These are phyloP conservation scores for Paecilomyces fulvus DNA, from an alignment of 2,329 filamentous ascomycete species.

Conservation along the genomic window DNA sequence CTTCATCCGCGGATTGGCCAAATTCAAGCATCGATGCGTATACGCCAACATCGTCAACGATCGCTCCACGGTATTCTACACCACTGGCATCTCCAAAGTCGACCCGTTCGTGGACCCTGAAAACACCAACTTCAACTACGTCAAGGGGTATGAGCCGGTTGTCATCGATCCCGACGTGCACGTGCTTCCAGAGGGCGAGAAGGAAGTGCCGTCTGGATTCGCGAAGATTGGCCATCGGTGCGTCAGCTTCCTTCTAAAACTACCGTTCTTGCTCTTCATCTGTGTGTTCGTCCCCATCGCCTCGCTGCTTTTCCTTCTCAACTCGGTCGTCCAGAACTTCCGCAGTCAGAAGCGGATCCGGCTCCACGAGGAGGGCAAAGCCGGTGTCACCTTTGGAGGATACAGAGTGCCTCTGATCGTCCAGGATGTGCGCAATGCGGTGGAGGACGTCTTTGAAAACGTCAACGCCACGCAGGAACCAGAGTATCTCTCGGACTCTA, in stretches of 20 bases:
- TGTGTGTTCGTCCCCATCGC: conserved; percentile 66
- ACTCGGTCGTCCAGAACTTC: conserved; percentile 67
- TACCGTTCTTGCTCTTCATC: conserved; percentile 59
- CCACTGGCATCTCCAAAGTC: conserved; percentile 64
- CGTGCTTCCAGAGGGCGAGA: conserved; percentile 19
- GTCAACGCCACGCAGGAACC: conserved; percentile 60
- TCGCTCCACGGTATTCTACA: conserved; percentile 72
- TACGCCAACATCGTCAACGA: conserved; percentile 89
- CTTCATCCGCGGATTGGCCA: conserved; percentile 69
- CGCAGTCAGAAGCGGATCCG: conserved; percentile 66
- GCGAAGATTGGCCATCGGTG: conserved; percentile 25
- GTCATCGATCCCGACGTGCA: conserved; percentile 53
- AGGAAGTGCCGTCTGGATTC: conserved; percentile 14
- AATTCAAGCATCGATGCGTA: conserved; percentile 66
- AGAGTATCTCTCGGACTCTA: conserved; percentile 57
- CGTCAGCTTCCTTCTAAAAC: conserved; percentile 38
- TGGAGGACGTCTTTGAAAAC: conserved; percentile 70
- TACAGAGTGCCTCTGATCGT: conserved; percentile 72
- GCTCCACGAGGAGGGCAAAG: conserved; percentile 63
- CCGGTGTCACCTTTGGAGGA: conserved; percentile 57
- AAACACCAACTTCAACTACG: conserved; percentile 61
- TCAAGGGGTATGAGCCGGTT: conserved; percentile 64
- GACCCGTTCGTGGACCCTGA: conserved; percentile 68
- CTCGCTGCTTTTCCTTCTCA: conserved; percentile 62
- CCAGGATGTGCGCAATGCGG: conserved; percentile 63